Evolutionary conservation across 1,284 basidiomycete genomes (phyloP).

Genomic region (Pascua sp.): DNA sequence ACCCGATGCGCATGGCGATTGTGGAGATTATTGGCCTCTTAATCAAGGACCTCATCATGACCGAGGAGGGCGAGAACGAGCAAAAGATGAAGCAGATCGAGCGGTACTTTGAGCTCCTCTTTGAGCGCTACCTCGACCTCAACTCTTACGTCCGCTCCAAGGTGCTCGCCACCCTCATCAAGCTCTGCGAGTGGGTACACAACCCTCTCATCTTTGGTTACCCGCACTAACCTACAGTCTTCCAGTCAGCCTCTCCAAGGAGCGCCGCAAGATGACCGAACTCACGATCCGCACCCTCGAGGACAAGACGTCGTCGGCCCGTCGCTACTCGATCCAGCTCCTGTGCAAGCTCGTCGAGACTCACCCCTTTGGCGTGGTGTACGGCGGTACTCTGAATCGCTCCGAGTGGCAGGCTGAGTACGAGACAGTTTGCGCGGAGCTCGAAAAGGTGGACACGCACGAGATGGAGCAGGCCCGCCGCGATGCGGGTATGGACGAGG

Average conservation of each 20-base stretch:
- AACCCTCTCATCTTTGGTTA: too few relatives aligned
- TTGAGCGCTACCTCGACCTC: constrained; percentile 81
- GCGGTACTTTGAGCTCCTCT: constrained; percentile 74
- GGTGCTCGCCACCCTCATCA: constrained; percentile 71
- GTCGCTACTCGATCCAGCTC: constrained; percentile 77
- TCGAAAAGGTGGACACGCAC: constrained; percentile 61
- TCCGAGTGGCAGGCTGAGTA: constrained; percentile 74
- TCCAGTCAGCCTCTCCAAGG: constrained; percentile 78
- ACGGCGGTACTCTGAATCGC: constrained; percentile 76
- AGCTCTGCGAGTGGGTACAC: constrained; percentile 58
- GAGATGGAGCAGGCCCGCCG: constrained; percentile 47
- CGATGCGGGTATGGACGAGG: constrained; percentile 48
- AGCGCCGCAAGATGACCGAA: constrained; percentile 71
- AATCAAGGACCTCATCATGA: constrained; percentile 69
- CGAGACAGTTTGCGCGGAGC: constrained; percentile 55
- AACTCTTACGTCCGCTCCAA: constrained; percentile 89
- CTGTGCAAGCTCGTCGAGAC: constrained; percentile 76
- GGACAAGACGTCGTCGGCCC: constrained; percentile 84
- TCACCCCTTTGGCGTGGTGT: constrained; percentile 81
- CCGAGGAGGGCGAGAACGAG: constrained; percentile 58
- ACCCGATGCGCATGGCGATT: constrained; percentile 91
- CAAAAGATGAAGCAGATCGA: constrained; percentile 77
- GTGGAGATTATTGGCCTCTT: constrained; percentile 80
- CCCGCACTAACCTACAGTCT: constrained; percentile 53
- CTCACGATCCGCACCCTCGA: constrained; percentile 75